Percentiles rank a stretch among this genome's conserved stretches.
phyloP scores from a whole-genome alignment of 169 alveolate species.

The Neospora caninum region DNA sequence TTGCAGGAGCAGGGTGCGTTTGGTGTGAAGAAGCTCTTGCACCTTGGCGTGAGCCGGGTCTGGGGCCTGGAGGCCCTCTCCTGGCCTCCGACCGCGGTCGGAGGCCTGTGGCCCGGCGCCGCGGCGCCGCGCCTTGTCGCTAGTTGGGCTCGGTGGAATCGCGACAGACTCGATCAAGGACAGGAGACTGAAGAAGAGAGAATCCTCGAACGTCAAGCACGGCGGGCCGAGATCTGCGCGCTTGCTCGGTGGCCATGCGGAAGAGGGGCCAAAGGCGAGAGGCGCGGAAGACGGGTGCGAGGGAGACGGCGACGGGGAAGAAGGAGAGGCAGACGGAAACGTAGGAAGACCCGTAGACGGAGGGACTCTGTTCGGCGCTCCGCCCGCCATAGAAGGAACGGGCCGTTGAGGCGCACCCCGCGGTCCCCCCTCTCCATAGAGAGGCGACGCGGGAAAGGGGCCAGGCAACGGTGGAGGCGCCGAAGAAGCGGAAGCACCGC shows the following conservation, averaged over 20 bases:
- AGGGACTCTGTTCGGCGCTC: background rate
- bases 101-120: background rate
- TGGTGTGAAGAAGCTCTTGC: background rate
- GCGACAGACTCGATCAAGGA: background rate
- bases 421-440: no score
- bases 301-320: no score
- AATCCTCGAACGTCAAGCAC: background rate
- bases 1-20: background rate
- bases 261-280: background rate
- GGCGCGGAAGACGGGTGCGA: background rate
- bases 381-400: no score
- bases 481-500: background rate
- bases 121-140: background rate
- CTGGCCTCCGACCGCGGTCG: background rate
- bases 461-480: background rate
- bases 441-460: no score
- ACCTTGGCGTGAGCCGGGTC: background rate
- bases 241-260: background rate
- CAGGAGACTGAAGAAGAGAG: background rate
- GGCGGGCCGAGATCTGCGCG: background rate
- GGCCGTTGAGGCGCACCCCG: no score
- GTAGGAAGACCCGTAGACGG: background rate
- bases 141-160: background rate
- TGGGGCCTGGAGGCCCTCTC: background rate
- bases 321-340: background rate